A percentile compares a stretch with the other conserved stretches of the same genome.
These are phyloP conservation scores for Pichia terricola DNA, from an alignment of 1,139 yeast genomes.

Conservation along the genomic window DNA sequence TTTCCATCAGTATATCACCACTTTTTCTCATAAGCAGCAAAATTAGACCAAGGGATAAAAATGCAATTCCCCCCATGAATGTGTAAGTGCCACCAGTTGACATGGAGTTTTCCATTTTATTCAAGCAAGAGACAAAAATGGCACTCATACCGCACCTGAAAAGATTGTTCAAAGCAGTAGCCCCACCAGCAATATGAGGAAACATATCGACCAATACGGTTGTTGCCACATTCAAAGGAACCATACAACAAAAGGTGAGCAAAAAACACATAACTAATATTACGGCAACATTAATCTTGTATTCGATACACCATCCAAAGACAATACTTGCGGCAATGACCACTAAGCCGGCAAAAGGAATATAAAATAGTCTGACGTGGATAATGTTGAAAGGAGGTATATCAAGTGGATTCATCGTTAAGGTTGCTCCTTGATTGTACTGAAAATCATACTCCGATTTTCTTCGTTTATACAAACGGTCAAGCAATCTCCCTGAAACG, in stretches of 20 bases:
- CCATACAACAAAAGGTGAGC: conserved; percentile 44
- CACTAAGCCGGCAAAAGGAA: conserved; percentile 29
- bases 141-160: conserved; percentile 55
- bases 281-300: conserved; percentile 39
- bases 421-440: conserved; percentile 1
- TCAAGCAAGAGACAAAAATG: conserved; percentile 51
- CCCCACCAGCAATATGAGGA: conserved; percentile 51
- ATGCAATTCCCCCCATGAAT: conserved; percentile 36
- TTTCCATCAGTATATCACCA: background rate
- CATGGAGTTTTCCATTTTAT: conserved; percentile 43
- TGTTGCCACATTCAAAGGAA: conserved; percentile 39
- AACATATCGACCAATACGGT: conserved; percentile 54
- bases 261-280: conserved; percentile 48
- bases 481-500: conserved; percentile 37
- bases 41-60: conserved; percentile 5
- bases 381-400: conserved; percentile 34
- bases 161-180: conserved; percentile 51
- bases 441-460: conserved; percentile 21
- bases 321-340: conserved; percentile 34
- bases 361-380: conserved; percentile 36
- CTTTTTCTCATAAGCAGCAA: background rate
- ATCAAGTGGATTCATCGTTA: conserved; percentile 5
- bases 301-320: conserved; percentile 65
- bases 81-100: conserved; percentile 59
- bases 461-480: conserved; percentile 32